A percentile compares a stretch with the other conserved stretches of the same genome.
These are phyloP conservation scores for Phytophthora sansomeana DNA, from an alignment of 352 stramenopile genomes.

Conservation along the genomic window DNA sequence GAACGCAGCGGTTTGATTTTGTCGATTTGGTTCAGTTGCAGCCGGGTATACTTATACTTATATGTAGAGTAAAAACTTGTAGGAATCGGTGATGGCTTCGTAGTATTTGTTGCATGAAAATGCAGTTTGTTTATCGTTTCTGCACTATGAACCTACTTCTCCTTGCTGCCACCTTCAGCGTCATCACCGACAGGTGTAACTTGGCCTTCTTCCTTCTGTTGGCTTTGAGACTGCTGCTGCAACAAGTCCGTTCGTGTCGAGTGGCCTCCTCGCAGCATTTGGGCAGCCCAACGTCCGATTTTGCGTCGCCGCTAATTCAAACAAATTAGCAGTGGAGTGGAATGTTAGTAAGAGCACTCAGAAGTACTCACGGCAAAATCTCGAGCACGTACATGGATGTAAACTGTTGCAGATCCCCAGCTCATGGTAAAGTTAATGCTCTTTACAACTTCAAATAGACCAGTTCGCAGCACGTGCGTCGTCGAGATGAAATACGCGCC, in stretches of 20 bases:
- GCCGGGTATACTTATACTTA: no score
- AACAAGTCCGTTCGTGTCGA: constrained; percentile 81
- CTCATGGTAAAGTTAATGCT: constrained; percentile 81
- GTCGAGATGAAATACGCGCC: constrained; percentile 87
- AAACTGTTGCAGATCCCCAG: constrained; percentile 83
- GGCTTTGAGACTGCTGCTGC: constrained; percentile 45
- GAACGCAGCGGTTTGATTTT: constrained; percentile 3
- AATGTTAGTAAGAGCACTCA: background rate
- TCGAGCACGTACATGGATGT: constrained; percentile 75
- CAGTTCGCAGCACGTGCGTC: constrained; percentile 78
- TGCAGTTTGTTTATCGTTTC: background rate
- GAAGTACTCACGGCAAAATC: background rate
- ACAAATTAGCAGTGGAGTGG: background rate
- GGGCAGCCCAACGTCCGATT: constrained; percentile 85
- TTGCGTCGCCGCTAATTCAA: constrained; percentile 69
- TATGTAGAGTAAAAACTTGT: no score
- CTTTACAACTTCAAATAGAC: constrained; percentile 86
- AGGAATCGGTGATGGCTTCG: no score
- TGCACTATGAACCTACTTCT: constrained; percentile 7
- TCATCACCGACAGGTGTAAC: constrained; percentile 10
- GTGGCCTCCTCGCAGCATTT: constrained; percentile 84
- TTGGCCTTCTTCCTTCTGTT: constrained; percentile 33
- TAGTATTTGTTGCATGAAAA: no score
- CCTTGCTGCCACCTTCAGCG: constrained; percentile 4
- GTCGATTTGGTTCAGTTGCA: background rate